Base-by-base conservation (phyloP, 441 rosid species). In the Adansonia madagascariensis region DNA sequence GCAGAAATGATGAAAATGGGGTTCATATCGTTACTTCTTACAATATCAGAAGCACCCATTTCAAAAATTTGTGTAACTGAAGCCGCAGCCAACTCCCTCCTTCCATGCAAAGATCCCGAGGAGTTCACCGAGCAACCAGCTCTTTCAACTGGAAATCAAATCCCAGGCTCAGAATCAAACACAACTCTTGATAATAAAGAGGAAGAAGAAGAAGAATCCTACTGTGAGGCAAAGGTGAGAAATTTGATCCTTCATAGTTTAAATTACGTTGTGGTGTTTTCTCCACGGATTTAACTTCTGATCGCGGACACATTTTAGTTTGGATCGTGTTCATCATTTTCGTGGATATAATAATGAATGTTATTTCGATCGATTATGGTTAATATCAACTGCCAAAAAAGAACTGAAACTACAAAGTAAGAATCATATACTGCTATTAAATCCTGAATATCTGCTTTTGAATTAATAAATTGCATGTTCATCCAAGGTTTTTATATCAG, bases 1-100 rank as follows among this genome's bases (percentile, higher is more conserved):
- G 12, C 47, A 84, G 82, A 84, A 70, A 81, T 81, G 82, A 81
- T 81, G 84, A 79, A 75, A 12, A 52, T 84, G 80, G 86, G 86
- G 11, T 77, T 81, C 73, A 77, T 84, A 79, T 78, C 84, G 1
- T 69, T 81, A 70, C 77, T 81, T 70, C 82, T 79, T 50, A 74
- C 86, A 7, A 65, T 81, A 62, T 59, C 75, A 1, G 80, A 84
- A 77, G 76, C 44, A 15, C 84, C 82, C 22, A 41, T 82, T 18
- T 75, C 71, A 3, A 69, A 12, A 73, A 79, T 82, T 44, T 82
- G 82, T 3, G 71, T 82, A 35, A 49, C 41, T 17, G 56, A 76
- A 74, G 62, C 78, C 1, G 49, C 77, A 46, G 85, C 73, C 1
- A 76, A 63, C 78, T 79, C 76, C 0, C 76, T 79, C 44, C 78